A percentile compares a stretch with the other conserved stretches of the same genome.
phyloP scores from a whole-genome alignment of 331 rosid species.

The Quercus lobata region DNA sequence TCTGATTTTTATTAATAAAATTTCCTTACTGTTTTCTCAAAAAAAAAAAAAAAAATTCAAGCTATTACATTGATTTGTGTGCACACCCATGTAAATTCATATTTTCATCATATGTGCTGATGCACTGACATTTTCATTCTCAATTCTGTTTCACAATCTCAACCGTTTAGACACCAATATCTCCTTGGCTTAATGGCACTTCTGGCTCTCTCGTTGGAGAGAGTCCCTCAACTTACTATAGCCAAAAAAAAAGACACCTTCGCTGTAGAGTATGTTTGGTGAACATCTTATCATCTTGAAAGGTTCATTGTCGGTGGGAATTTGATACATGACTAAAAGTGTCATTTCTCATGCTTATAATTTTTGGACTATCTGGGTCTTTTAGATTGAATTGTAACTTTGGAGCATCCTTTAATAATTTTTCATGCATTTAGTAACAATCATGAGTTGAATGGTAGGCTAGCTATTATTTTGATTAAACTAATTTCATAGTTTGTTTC shows the following conservation, averaged over 20 bases:
- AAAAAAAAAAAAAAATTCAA: background rate
- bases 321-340: background rate
- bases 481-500: slow-evolving; percentile 15
- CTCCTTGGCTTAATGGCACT: no score
- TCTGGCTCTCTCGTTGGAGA: no score
- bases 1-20: no score
- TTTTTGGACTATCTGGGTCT: background rate
- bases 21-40: no score
- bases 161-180: background rate
- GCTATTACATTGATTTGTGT: background rate
- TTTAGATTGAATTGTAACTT: background rate
- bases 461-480: background rate
- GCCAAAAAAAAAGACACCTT: no score
- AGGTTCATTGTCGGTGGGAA: background rate
- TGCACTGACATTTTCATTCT: background rate
- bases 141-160: background rate
- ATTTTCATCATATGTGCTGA: background rate
- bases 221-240: no score
- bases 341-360: slow-evolving; percentile 1
- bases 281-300: background rate
- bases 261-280: background rate
- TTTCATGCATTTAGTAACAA: slow-evolving; percentile 5
- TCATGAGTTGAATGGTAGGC: background rate
- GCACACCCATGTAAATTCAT: background rate
- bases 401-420: background rate